Evolutionary conservation across 441 rosid species (phyloP), one percentile per base, ranked within the genome.

Genomic region (Arabidopsis lyrata): DNA sequence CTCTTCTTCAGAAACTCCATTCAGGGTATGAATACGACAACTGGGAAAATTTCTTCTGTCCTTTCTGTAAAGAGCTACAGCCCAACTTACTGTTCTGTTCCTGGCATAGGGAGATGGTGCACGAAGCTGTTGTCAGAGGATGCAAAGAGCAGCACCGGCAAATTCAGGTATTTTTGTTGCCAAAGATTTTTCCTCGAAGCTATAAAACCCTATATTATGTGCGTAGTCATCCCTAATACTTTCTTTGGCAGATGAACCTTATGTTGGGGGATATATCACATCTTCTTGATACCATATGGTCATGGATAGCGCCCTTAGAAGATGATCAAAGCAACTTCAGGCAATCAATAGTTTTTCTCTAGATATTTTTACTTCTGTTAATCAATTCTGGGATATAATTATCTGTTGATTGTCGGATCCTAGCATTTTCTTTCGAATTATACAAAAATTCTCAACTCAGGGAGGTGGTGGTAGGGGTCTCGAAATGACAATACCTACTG

Each of bases 101-200:
- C 74, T 54, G 68, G 31, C 80, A 47, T 76, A 93, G 99, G 70
- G 99, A 93, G 84, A 77, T 84, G 86, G 93, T 96, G 45, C 88
- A 85, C 70, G 99, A 93, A 81, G 86, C 91, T 66, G 95, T 93
- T 82, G 82, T 83, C 80, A 85, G 93, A 78, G 95, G 84, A 73
- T 92, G 98, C 88, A 93, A 88, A 84, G 97, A 96, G 83, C 98
- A 87, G 83, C 99, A 96, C 59, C 90, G 99, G 58, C 94, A 96
- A 81, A 91, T 96, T 80, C 90, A 96, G 97, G 99, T 86, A 70
- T 75, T 57, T 68, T 49, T 70, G 60, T 57, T 38, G 60, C 65
- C 55, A 52, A 62, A 72, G n/a, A 64, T 2, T 49, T 39, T 78
- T 50, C 69, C 9, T n/a, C 10, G 16, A 72, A 66, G 73, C 18